Conservation (phyloP, 2,329 filamentous ascomycete genomes). For the Emmonsia crescens region DNA sequence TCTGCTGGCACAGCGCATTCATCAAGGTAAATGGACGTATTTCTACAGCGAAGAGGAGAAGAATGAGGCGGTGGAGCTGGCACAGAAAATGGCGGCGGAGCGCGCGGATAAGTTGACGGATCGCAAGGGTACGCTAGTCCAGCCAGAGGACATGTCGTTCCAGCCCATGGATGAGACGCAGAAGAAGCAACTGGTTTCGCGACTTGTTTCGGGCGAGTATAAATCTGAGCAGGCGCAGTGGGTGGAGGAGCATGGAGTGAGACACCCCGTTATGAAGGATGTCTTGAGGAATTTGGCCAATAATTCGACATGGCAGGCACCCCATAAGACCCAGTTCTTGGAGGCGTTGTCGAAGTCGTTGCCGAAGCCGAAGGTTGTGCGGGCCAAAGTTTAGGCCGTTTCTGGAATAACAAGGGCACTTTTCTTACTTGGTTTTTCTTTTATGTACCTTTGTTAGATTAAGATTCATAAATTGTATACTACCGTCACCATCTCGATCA, state of each 20-base stretch:
- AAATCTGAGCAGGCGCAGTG: constrained; percentile 10
- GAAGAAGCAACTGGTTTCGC: constrained; percentile 21
- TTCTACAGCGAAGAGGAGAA: constrained; percentile 31
- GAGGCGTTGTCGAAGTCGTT: constrained; percentile 29
- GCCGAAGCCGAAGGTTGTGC: constrained; percentile 8
- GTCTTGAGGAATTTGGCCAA: constrained; percentile 29
- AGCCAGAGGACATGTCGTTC: constrained; percentile 24
- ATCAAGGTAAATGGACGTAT: constrained; percentile 27
- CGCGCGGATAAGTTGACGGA: constrained; percentile 26
- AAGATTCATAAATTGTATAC: constrained; percentile 2
- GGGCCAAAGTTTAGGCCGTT: background rate
- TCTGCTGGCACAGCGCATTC: constrained; percentile 28
- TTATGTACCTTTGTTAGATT: background rate
- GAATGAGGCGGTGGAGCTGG: constrained; percentile 24
- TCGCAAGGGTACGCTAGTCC: constrained; percentile 27
- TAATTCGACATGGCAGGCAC: constrained; percentile 31
- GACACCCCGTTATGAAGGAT: constrained; percentile 21
- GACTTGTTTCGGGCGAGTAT: constrained; percentile 27
- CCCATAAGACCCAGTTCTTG: constrained; percentile 28
- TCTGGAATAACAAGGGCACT: background rate
- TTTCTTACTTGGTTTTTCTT: background rate
- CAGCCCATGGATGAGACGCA: constrained; percentile 17
- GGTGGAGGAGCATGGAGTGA: constrained; percentile 2
- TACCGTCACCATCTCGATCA: background rate
- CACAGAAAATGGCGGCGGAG: constrained; percentile 24